Evolutionary conservation across 164 flowering plant genomes (phyloP).

Genomic region (Magnolia officinalis): DNA sequence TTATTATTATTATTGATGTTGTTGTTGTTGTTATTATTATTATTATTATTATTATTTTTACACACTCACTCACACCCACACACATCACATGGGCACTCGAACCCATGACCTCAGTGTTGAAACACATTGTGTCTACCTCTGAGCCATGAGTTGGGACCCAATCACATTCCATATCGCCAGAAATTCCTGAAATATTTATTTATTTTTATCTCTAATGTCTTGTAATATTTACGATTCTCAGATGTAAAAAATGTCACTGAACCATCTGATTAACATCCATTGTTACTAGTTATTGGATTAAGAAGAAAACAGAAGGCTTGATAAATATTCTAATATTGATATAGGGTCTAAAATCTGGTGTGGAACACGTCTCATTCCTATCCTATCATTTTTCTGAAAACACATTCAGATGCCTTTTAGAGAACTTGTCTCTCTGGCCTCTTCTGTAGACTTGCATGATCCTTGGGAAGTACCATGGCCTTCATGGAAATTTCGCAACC

Average conservation of each 20-base stretch:
- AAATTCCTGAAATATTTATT: neutral
- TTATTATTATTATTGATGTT: no score
- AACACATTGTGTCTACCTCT: no score
- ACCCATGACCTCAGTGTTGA: no score
- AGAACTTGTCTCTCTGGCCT: neutral
- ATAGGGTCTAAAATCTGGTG: neutral
- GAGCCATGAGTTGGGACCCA: no score
- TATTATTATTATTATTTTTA: no score
- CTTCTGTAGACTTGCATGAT: neutral
- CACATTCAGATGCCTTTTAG: neutral
- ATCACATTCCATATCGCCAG: no score
- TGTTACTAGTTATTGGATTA: neutral
- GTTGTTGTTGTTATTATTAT: no score
- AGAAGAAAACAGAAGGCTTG: neutral
- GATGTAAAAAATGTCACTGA: neutral
- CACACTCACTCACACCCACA: no score
- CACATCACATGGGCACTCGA: no score
- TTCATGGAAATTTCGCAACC: neutral
- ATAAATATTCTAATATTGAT: no score
- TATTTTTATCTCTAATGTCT: neutral
- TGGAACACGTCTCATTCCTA: neutral
- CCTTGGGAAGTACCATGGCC: neutral
- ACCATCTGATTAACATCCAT: neutral
- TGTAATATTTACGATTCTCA: neutral
- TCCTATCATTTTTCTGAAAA: neutral